A percentile compares a stretch with the other conserved stretches of the same genome.
phyloP scores from a whole-genome alignment of 805 yeast genomes.

The Wickerhamiella musiphila region DNA sequence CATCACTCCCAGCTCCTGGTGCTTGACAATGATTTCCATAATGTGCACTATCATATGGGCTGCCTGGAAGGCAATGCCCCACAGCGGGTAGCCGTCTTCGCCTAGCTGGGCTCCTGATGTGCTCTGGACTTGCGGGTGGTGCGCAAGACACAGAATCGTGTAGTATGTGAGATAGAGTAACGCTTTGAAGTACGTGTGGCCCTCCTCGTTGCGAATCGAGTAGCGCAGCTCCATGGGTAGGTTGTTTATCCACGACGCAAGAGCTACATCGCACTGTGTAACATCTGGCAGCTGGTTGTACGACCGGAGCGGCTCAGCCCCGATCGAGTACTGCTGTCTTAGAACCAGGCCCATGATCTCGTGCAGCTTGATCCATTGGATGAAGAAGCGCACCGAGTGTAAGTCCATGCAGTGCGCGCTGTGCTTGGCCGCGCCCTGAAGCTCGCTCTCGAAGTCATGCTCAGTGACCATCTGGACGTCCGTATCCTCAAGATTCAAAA shows the following conservation, averaged over 20 bases:
- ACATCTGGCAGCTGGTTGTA: conserved; percentile 32
- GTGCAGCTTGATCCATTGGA: conserved; percentile 45
- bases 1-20: conserved; percentile 32
- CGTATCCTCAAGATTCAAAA: conserved; percentile 53
- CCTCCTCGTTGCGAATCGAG: conserved; percentile 29
- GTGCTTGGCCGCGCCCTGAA: conserved; percentile 24
- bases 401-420: conserved; percentile 19
- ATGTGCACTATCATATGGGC: conserved; percentile 59
- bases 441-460: conserved; percentile 46
- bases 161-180: conserved; percentile 53
- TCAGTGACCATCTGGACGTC: conserved; percentile 55
- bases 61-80: conserved; percentile 70
- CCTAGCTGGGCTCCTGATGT: conserved; percentile 17
- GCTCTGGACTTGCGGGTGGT: conserved; percentile 45
- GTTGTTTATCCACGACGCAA: conserved; percentile 60
- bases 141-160: conserved; percentile 51
- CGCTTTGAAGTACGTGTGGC: conserved; percentile 41
- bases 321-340: conserved; percentile 52
- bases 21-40: conserved; percentile 35
- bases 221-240: conserved; percentile 48
- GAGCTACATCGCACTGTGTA: conserved; percentile 50
- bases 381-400: conserved; percentile 38
- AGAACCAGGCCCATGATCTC: conserved; percentile 56
- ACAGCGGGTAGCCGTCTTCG: conserved; percentile 34
- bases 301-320: conserved; percentile 34